Conservation (phyloP, 2,329 filamentous ascomycete genomes). For the Zymoseptoria passerinii region DNA sequence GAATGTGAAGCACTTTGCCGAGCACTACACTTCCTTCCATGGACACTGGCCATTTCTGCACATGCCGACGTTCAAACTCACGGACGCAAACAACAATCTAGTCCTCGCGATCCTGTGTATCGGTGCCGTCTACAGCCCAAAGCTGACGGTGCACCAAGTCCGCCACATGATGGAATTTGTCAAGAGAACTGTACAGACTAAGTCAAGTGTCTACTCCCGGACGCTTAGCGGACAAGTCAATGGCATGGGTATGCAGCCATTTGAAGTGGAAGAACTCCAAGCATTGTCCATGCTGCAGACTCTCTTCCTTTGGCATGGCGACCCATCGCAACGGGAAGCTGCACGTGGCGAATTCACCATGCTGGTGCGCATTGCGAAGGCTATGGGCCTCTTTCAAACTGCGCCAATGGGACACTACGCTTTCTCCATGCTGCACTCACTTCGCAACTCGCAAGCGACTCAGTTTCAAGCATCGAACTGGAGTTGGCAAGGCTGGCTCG, state of each 20-base stretch:
- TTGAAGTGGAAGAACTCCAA: constrained; percentile 57
- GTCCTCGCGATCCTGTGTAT: constrained; percentile 63
- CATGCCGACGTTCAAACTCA: constrained; percentile 60
- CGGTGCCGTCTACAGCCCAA: constrained; percentile 65
- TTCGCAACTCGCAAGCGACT: constrained; percentile 38
- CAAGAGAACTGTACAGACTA: constrained; percentile 50
- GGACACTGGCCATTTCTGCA: constrained; percentile 67
- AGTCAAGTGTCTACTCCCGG: constrained; percentile 44
- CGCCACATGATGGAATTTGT: constrained; percentile 61
- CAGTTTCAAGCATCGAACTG: constrained; percentile 47
- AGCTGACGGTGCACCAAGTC: constrained; percentile 51
- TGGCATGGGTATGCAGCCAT: constrained; percentile 31
- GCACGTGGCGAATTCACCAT: constrained; percentile 52
- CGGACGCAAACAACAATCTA: constrained; percentile 58
- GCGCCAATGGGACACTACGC: constrained; percentile 40
- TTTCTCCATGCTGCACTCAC: constrained; percentile 55
- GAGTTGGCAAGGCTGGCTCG: constrained; percentile 59
- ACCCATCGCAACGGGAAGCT: constrained; percentile 54
- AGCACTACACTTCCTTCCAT: constrained; percentile 64
- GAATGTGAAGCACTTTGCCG: constrained; percentile 62
- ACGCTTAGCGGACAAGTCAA: constrained; percentile 33
- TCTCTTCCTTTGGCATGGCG: constrained; percentile 63
- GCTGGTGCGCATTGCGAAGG: constrained; percentile 50
- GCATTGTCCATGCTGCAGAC: constrained; percentile 55
- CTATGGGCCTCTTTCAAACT: constrained; percentile 49